Base-by-base conservation (phyloP, 257 asterid genomes). In the Cruciata laevipes region DNA sequence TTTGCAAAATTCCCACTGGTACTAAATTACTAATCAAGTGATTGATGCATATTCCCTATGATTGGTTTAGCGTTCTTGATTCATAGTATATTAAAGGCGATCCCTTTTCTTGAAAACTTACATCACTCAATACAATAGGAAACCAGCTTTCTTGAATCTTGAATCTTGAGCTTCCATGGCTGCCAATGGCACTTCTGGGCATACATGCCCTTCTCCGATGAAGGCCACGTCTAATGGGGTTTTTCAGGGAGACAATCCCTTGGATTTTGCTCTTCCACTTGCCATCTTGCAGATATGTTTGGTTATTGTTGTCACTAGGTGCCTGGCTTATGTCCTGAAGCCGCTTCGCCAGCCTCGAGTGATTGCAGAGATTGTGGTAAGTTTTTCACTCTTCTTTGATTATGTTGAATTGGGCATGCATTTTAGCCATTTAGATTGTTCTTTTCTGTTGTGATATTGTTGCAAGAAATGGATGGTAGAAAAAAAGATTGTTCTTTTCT, bases 311-410 rank as follows among this genome's bases (percentile, higher is more conserved):
- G 80, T 85, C 56, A 89, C 96, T 20, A 77, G 96, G n/a, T 62
- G 37, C 0, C 96, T 89, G 31, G 93, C 93, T 0, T 83, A 73
- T 74, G 59, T 85, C 35, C 83, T 89, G 68, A 56, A 80, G 49
- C 96, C 95, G 0, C 78, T 89, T 1, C 68, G 95, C 32, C 93
- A 89, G 79, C 96, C 96, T 0, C 92, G 96, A 53, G 96, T 89
- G 32, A 84, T 89, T 31, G 95, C 96, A 1, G 96, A 89, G 76
- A 81, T 89, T 66, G 75, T 89, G 30, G 96, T 89, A 66, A 64
- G 96, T 84, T 60, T 35, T 13, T 62, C 38, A 14, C 44, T 38
- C 18, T 64, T 24, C 31, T 20, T 65, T n/a, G 9, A 20, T 42
- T 35, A 7, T 63, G 23, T 63, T 35, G 10, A 21, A 63, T 63